phyloP scores from a whole-genome alignment of 2,329 filamentous ascomycete species.

The Aspergillus piperis region DNA sequence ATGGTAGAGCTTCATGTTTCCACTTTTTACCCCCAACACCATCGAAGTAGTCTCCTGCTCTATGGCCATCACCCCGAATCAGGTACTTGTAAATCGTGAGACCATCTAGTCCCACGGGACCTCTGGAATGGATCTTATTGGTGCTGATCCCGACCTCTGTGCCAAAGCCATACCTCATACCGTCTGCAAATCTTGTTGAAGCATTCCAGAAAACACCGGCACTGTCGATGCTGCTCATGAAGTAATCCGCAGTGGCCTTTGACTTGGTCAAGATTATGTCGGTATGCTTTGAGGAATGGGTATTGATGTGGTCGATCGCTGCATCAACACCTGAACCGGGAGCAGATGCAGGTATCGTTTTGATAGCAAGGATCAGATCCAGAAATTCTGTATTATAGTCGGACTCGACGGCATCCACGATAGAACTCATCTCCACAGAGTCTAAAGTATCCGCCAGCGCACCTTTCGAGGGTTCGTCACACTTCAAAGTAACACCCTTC shows the following conservation, averaged over 20 bases:
- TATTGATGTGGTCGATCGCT: slow-evolving; percentile 87
- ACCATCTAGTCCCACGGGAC: slow-evolving; percentile 90
- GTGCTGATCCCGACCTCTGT: slow-evolving; percentile 98
- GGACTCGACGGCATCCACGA: slow-evolving; percentile 66
- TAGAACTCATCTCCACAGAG: slow-evolving; percentile 44
- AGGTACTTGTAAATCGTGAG: slow-evolving; percentile 98
- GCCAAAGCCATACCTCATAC: slow-evolving; percentile 95
- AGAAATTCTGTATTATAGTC: slow-evolving; percentile 93
- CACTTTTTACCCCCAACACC: slow-evolving; percentile 56
- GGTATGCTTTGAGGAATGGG: slow-evolving; percentile 89
- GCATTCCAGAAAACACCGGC: slow-evolving; percentile 97
- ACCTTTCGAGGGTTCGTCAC: slow-evolving; percentile 69
- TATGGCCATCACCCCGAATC: slow-evolving; percentile 78
- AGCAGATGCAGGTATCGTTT: slow-evolving; percentile 61
- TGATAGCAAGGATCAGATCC: slow-evolving; percentile 79
- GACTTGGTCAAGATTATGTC: slow-evolving; percentile 82
- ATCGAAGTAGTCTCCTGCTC: slow-evolving; percentile 69
- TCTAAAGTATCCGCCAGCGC: slow-evolving; percentile 57
- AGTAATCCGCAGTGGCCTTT: slow-evolving; percentile 68
- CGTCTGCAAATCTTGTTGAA: slow-evolving; percentile 90
- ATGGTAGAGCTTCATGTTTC: slow-evolving; percentile 56
- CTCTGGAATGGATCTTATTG: slow-evolving; percentile 95
- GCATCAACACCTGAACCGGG: slow-evolving; percentile 56
- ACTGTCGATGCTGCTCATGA: slow-evolving; percentile 83
- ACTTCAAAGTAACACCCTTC: slow-evolving; percentile 79